Evolutionary conservation across 768 basidiomycete genomes (phyloP), one percentile per base, ranked within the genome.

Genomic region (Tephrocybe sp.): DNA sequence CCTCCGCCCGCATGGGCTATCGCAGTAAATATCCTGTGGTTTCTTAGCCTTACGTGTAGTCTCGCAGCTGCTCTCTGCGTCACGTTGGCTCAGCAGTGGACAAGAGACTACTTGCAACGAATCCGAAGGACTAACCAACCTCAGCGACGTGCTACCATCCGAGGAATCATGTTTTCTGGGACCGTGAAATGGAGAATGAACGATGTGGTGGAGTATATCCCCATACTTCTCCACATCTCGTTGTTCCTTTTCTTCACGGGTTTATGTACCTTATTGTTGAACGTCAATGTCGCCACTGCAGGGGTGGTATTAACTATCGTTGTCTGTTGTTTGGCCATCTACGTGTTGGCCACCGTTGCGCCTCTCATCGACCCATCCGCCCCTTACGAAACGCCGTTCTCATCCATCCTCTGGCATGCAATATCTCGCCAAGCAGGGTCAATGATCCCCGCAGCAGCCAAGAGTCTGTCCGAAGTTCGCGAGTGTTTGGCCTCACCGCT

Each of bases 11-110:
- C 58, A 13, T 49, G 58, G 19, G 60, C 52, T 15, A 52, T 64
- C 27, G 52, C 60, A 3, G 55, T 68, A 38, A 68, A 65, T 30
- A 49, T 64, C 6, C 53, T 62, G 15, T 65, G 63, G 65, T 67
- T 65, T 42, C 55, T 65, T 42, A 66, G 63, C 41, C 55, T 68
- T 23, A 37, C 58, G 0, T 55, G 63, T 36, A 61, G 60, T 22
- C 56, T 67, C 5, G 51, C 59, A 2, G 54, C 60, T 8, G 64
- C 61, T 1, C 47, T 66, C 13, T 34, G 58, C 15, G 63, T 61
- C 21, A 66, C 61, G 15, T 38, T 66, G 7, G 47, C 27, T 18
- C 47, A 47, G 10, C 16, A 49, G 11, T 42, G 31, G 47, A 49
- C 42, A 6, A 33, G 50, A 12, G 19, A 47, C 15, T 51, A 45